Base-by-base conservation (phyloP, 164 flowering plant species). In the Umbellularia californica region DNA sequence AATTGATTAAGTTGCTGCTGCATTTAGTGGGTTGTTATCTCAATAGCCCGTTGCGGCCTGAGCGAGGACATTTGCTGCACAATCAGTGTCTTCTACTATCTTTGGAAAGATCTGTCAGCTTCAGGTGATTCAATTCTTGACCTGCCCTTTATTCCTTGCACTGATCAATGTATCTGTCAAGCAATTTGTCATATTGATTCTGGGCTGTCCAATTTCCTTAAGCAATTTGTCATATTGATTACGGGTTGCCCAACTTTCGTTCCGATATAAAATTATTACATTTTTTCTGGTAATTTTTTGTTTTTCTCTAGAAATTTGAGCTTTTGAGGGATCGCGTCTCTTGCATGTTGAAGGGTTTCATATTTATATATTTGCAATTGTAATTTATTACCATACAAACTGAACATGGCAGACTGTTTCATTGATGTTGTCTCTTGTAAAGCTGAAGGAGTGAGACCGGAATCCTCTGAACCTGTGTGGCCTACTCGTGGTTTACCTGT, bases 1-100 rank as follows among this genome's bases (percentile, higher is more conserved):
- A 72, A 68, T 24, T 75, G 68, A 68, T 47, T 19, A 68, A 35
- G 72, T 35, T 69, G 63, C 58, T 35, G 15, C 52, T 72, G 68
- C 51, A 41, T 35, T n/a, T 60, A 9, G 65, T 23, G n/a, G 35
- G 74, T 3, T 30, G 27, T 33, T 33, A 12, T 19, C 33, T 24
- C 52, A 41, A 14, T 28, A 3, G n/a, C 47, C 24, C 19, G 17
- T 13, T 3, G 73, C 17, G 10, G 1, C 1, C 55, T 14, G 24
- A 9, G 3, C 3, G 27, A 35, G 55, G 23, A 11, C 50, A 2
- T 25, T 20, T 20, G 47, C 47, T 69, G 28, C 35, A 10, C 22
- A 22, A 69, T n/a, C 71, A 47, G 28, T 3, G n/a, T 35, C 50
- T 0, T 20, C n/a, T 41, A 52, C 15, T 2, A 41, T 41, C 51